These are phyloP conservation scores for Wickerhamomyces chambardii DNA, from an alignment of 805 yeast species.

Conservation along the genomic window DNA sequence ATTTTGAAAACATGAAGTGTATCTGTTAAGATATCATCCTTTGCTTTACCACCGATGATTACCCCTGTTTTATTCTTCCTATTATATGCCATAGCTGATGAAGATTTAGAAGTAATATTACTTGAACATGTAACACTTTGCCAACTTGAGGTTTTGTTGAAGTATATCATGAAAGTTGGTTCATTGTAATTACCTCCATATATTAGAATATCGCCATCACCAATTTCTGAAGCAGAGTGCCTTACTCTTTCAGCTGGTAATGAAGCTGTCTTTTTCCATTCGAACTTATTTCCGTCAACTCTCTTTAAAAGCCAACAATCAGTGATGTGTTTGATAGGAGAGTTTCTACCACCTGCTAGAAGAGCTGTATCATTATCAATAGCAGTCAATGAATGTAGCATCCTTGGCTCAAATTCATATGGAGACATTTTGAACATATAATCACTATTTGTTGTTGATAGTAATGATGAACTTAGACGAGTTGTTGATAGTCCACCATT, in stretches of 20 bases:
- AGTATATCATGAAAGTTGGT: conserved; percentile 14
- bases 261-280: conserved; percentile 31
- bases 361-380: conserved; percentile 21
- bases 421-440: conserved; percentile 1
- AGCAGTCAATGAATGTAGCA: conserved; percentile 46
- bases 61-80: conserved; percentile 22
- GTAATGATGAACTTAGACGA: conserved; percentile 13
- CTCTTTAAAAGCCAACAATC: conserved; percentile 33
- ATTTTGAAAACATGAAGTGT: conserved; percentile 25
- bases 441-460: conserved; percentile 1
- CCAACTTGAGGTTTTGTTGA: conserved; percentile 2
- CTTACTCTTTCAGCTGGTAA: conserved; percentile 41
- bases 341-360: conserved; percentile 58
- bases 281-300: conserved; percentile 1
- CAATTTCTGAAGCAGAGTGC: conserved; percentile 32
- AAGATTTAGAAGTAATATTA: conserved; percentile 16
- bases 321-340: conserved; percentile 39
- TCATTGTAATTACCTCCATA: conserved; percentile 38
- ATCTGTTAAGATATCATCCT: conserved; percentile 13
- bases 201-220: conserved; percentile 25
- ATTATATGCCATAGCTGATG: conserved; percentile 28
- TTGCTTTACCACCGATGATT: conserved; percentile 38
- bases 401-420: conserved; percentile 30
- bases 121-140: not conserved
- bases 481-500: conserved; percentile 27